phyloP scores from a whole-genome alignment of 2,329 filamentous ascomycete genomes.

The Alternaria sp. region DNA sequence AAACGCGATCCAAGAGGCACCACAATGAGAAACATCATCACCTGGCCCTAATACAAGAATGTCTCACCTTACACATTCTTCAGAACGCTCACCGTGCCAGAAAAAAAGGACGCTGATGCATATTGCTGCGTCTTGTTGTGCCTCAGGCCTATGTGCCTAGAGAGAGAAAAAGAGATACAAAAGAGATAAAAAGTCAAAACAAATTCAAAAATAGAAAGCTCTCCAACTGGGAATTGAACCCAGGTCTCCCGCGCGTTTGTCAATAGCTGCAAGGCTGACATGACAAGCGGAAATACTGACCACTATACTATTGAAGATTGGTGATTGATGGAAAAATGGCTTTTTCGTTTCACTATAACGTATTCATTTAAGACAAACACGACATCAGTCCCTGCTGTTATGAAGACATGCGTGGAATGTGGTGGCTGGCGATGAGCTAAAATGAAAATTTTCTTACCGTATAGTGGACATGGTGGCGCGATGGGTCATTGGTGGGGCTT shows the following conservation, averaged over 20 bases:
- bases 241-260: conserved; percentile 5
- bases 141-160: too few species aligned
- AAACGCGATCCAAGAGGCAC: not conserved
- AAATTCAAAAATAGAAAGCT: not conserved
- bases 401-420: too few species aligned
- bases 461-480: not conserved
- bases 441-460: not conserved
- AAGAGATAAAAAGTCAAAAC: not conserved
- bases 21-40: not conserved
- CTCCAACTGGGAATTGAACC: conserved; percentile 11
- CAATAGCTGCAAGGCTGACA: not conserved
- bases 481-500: not conserved
- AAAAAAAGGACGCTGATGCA: not conserved
- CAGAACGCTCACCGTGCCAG: too few species aligned
- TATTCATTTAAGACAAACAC: not conserved
- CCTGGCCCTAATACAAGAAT: not conserved
- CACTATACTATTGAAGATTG: conserved; percentile 12
- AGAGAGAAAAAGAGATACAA: fast-evolving
- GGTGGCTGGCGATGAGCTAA: not conserved
- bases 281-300: conserved; percentile 12
- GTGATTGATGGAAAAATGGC: not conserved
- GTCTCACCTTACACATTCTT: not conserved
- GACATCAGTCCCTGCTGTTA: fast-evolving
- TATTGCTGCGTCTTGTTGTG: not conserved
- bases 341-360: too few species aligned